Evolutionary conservation across 176 grass and related monocot genomes (phyloP).

Genomic region (Otatea glauca): DNA sequence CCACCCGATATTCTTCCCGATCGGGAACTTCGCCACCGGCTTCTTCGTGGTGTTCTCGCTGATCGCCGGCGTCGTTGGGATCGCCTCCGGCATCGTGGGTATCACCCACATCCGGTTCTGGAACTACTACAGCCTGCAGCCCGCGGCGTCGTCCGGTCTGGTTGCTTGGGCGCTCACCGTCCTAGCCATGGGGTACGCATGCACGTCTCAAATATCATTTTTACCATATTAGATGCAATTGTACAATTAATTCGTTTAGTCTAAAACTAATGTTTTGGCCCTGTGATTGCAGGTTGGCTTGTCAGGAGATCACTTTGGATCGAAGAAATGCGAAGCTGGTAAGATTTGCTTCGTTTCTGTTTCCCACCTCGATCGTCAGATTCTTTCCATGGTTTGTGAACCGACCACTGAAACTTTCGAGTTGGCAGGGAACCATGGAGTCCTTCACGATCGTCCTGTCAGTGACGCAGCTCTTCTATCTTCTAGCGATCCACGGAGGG

Average conservation of each 20-base stretch:
- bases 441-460: conserved; percentile 79
- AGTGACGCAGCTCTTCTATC: conserved; percentile 75
- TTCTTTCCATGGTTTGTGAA: not conserved
- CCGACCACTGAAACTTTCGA: not conserved
- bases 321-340: conserved; percentile 80
- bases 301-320: conserved; percentile 66
- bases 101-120: conserved; percentile 70
- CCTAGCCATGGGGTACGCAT: conserved; percentile 82
- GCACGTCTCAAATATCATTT: not conserved
- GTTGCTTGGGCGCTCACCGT: conserved; percentile 73
- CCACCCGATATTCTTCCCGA: conserved; percentile 81
- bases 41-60: conserved; percentile 90
- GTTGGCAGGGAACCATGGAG: conserved; percentile 81
- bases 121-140: conserved; percentile 69
- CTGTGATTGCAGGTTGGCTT: conserved; percentile 56
- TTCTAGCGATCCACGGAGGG: conserved; percentile 61
- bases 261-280: too few relatives aligned
- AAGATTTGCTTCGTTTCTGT: not conserved
- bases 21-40: conserved; percentile 88
- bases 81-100: conserved; percentile 61
- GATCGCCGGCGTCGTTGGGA: conserved; percentile 65
- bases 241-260: not conserved
- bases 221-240: not conserved
- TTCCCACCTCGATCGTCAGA: not conserved
- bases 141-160: conserved; percentile 55